Evolutionary conservation across 371 early-diverging fungal species (phyloP).

Genomic region (Capillidium heterosporum): DNA sequence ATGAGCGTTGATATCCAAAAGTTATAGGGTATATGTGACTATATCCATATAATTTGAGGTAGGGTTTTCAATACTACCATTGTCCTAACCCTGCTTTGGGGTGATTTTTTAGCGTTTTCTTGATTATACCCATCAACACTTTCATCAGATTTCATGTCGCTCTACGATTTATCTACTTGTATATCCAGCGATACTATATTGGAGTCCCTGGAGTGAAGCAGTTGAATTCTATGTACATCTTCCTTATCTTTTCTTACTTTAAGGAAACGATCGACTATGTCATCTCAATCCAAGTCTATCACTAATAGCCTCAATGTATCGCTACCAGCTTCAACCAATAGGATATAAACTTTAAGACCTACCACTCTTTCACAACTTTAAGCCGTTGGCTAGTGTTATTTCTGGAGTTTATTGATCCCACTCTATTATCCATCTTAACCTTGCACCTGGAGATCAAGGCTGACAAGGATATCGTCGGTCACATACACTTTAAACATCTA

Average conservation of each 20-base stretch:
- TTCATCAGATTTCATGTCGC: conserved; percentile 28
- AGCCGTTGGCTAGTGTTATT: conserved; percentile 88
- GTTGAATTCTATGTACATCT: conserved; percentile 56
- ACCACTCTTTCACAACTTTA: conserved; percentile 52
- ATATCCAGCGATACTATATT: conserved; percentile 50
- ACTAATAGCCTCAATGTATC: conserved; percentile 47
- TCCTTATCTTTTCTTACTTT: conserved; percentile 71
- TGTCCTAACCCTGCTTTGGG: too few species aligned
- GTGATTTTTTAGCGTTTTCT: too few species aligned
- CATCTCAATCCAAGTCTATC: conserved; percentile 65
- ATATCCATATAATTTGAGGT: too few species aligned
- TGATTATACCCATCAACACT: conserved; percentile 48
- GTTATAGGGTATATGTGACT: too few species aligned
- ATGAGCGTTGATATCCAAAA: too few species aligned
- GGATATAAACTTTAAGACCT: conserved; percentile 63
- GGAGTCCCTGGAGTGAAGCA: conserved; percentile 59
- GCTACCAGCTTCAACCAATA: conserved; percentile 45
- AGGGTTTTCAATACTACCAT: too few species aligned
- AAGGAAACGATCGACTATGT: conserved; percentile 57
- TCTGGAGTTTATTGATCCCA: conserved; percentile 51
- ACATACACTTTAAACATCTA: conserved; percentile 67
- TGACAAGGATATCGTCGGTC: conserved; percentile 61
- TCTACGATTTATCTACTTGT: conserved; percentile 28
- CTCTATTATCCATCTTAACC: conserved; percentile 38
- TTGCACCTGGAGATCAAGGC: conserved; percentile 20